Evolutionary conservation across 345 rosid species (phyloP).

Genomic region (Acer saccharum): DNA sequence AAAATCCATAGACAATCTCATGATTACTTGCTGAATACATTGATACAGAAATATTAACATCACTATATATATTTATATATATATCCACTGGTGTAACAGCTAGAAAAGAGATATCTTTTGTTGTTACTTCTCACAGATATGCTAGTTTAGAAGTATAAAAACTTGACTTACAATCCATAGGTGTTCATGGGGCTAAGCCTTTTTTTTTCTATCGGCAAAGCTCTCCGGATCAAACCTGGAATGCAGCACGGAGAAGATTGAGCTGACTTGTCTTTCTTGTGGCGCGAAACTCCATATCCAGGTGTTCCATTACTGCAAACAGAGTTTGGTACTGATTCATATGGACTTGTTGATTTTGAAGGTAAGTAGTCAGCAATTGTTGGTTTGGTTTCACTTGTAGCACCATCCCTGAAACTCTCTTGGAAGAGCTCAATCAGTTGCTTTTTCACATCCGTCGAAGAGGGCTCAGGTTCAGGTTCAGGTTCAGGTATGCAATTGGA

Average conservation of each 20-base stretch:
- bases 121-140: conserved; percentile 8
- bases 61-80: neutral
- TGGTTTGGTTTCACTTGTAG: conserved; percentile 23
- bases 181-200: conserved; percentile 28
- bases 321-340: conserved; percentile 23
- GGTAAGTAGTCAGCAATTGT: conserved; percentile 15
- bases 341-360: conserved; percentile 25
- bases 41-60: conserved; percentile 8
- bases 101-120: conserved; percentile 12
- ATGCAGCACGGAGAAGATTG: conserved; percentile 46
- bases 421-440: conserved; percentile 59
- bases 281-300: conserved; percentile 16
- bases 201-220: conserved; percentile 47
- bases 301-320: conserved; percentile 20
- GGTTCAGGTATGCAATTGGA: conserved; percentile 16
- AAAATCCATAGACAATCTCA: neutral
- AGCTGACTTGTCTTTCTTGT: conserved; percentile 31
- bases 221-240: conserved; percentile 50
- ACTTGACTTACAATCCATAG: neutral
- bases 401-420: conserved; percentile 38
- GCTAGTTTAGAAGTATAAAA: neutral
- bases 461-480: conserved; percentile 5
- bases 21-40: conserved; percentile 4
- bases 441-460: conserved; percentile 44
- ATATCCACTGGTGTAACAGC: conserved; percentile 3